Conservation (phyloP, 495 filamentous ascomycete genomes). For the Thermochaetoides thermophila region DNA sequence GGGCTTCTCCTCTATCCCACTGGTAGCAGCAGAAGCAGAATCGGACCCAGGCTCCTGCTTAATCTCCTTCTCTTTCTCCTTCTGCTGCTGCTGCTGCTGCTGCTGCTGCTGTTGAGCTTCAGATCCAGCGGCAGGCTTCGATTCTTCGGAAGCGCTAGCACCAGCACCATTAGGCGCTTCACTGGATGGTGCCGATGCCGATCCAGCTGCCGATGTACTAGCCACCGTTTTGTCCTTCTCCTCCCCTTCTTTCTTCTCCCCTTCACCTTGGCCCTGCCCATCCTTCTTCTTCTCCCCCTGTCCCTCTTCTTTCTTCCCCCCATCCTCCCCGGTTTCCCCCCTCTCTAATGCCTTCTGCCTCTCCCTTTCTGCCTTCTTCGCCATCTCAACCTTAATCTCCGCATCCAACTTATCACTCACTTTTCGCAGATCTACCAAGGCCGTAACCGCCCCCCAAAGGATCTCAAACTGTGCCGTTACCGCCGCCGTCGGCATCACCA, state of each 20-base stretch:
- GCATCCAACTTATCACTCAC: slow-evolving; percentile 70
- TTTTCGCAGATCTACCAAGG: slow-evolving; percentile 71
- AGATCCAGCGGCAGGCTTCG: too few species aligned
- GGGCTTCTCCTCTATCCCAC: slow-evolving; percentile 1
- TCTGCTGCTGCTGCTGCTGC: slow-evolving; percentile 16
- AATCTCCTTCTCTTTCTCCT: slow-evolving; percentile 11
- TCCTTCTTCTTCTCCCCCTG: slow-evolving; percentile 4
- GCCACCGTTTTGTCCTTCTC: slow-evolving; percentile 3
- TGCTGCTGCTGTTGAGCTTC: too few species aligned
- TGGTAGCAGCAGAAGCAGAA: background rate
- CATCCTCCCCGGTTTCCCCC: slow-evolving; percentile 7
- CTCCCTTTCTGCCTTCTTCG: slow-evolving; percentile 48
- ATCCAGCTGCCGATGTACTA: too few species aligned
- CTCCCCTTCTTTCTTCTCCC: slow-evolving; percentile 3
- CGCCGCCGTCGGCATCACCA: slow-evolving; percentile 73
- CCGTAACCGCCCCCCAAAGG: slow-evolving; percentile 57
- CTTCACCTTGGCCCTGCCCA: background rate
- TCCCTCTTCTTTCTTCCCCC: slow-evolving; percentile 5
- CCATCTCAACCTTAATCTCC: slow-evolving; percentile 61
- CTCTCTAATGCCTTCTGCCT: slow-evolving; percentile 15
- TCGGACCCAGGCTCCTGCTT: background rate
- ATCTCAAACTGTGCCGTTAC: slow-evolving; percentile 71
- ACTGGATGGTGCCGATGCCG: too few species aligned
- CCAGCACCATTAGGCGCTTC: slow-evolving; percentile 1
- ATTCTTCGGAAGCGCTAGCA: slow-evolving; percentile 6